Percentiles rank a stretch among this genome's conserved stretches.
Conservation (phyloP, 2,329 filamentous ascomycete species). For the Apiospora phragmitis region DNA sequence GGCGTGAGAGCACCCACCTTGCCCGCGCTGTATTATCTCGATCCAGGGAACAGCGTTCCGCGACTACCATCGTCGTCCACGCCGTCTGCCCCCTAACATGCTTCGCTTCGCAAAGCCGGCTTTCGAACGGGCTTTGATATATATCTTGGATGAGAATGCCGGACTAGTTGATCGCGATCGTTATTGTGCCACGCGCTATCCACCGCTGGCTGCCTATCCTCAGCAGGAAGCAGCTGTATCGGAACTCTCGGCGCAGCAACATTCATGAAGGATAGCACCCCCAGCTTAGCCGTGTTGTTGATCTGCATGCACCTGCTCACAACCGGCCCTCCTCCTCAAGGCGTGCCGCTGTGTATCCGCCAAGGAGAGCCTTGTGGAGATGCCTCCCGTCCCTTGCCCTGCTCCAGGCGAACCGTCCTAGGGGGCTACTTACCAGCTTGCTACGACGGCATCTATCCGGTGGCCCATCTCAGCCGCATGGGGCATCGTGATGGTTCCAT, state of each 20-base stretch:
- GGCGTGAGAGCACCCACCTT: conserved; percentile 7
- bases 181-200: conserved; percentile 23
- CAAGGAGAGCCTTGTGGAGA: conserved; percentile 18
- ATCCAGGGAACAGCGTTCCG: conserved; percentile 19
- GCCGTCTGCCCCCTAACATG: not conserved
- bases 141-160: not conserved
- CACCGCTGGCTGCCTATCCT: conserved; percentile 27
- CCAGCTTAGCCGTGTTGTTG: not conserved
- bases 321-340: not conserved
- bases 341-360: not conserved
- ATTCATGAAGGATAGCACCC: conserved; percentile 6
- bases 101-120: not conserved
- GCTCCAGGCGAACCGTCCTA: conserved; percentile 29
- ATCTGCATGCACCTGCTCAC: not conserved
- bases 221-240: conserved; percentile 26
- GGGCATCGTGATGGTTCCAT: conserved; percentile 16
- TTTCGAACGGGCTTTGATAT: not conserved
- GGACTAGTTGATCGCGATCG: conserved; percentile 17
- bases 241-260: not conserved
- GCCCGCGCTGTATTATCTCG: conserved; percentile 24
- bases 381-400: conserved; percentile 25
- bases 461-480: conserved; percentile 31
- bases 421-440: conserved; percentile 35
- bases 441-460: conserved; percentile 35
- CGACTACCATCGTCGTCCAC: conserved; percentile 16